Evolutionary conservation across 2,329 filamentous ascomycete genomes (phyloP), one percentile per base, ranked within the genome.

Genomic region (Fusarium solani-melongenae): DNA sequence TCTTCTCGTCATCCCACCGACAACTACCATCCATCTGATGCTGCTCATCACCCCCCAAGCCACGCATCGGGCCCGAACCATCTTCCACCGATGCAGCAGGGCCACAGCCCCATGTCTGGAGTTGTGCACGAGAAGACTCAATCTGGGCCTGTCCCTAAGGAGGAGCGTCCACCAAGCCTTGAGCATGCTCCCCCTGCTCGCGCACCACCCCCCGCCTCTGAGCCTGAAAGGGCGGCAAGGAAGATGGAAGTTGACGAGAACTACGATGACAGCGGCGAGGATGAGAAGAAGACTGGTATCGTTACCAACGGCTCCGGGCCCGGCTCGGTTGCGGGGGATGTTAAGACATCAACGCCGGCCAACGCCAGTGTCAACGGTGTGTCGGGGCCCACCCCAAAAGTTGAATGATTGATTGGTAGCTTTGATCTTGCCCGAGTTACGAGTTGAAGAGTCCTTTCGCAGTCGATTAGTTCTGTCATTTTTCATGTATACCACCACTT

Each of bases 191-290:
- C 83, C 22, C 80, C 83, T 41, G 77, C 85, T 29, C 85, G 86
- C 34, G 83, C 88, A 31, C 82, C 88, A 3, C 86, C 88, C 24
- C 85, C 88, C 22, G 82, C 72, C 2, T 67, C 87, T 20, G 96
- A 98, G 84, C 94, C 95, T 11, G 91, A 93, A 81, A 86, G 91
- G 62, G 95, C 96, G 36, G 94, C 95, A 22, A 89, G 96, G 24
- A 97, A 97, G 83, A 97, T 99, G 91, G 96, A 98, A 8, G 94
- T 98, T 22, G 95, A 99, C 76, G 96, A 99, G 81, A 93, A 98
- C 81, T 98, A 99, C 78, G 96, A 98, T 81, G 96, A 98, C 78
- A 96, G 95, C 66, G 94, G 91, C 6, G 95, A 97, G 74, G 96
- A 98, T 68, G 93, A 96, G 66, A 92, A 92, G 84, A 92, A 92